A percentile compares a stretch with the other conserved stretches of the same genome.
Evolutionary conservation across 192 early-diverging fungal genomes (phyloP).

Genomic region (Coemansia sp.): DNA sequence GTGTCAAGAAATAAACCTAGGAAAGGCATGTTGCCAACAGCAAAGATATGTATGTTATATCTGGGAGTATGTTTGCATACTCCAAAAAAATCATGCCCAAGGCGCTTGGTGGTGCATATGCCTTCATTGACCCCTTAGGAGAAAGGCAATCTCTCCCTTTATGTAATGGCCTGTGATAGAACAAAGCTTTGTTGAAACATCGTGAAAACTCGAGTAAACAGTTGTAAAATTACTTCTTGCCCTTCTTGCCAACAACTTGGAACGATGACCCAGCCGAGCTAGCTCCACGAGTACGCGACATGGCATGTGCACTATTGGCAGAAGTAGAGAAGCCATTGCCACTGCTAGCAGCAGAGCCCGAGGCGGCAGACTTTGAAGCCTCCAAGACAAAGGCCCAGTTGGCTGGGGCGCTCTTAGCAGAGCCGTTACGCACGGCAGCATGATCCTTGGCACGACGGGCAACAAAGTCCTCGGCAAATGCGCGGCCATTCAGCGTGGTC

Average conservation of each 20-base stretch:
- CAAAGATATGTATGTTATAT: too few relatives aligned
- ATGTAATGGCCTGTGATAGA: too few relatives aligned
- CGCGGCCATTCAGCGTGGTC: constrained; percentile 67
- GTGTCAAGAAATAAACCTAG: too few relatives aligned
- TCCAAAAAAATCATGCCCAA: too few relatives aligned
- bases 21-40: too few relatives aligned
- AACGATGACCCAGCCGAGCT: constrained; percentile 25
- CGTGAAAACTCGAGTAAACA: not conserved
- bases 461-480: constrained; percentile 79
- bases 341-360: not conserved
- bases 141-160: too few relatives aligned
- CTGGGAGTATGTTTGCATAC: too few relatives aligned
- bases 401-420: constrained; percentile 32
- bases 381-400: constrained; percentile 37
- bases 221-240: constrained; percentile 17
- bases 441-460: constrained; percentile 70
- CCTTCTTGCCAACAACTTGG: constrained; percentile 44
- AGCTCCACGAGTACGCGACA: not conserved
- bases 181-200: not conserved
- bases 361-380: not conserved
- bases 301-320: not conserved
- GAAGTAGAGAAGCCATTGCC: constrained; percentile 1
- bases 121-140: too few relatives aligned
- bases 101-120: too few relatives aligned
- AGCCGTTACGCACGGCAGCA: constrained; percentile 17